phyloP scores from a whole-genome alignment of 345 rosid genomes.

The Stellera chamaejasme region DNA sequence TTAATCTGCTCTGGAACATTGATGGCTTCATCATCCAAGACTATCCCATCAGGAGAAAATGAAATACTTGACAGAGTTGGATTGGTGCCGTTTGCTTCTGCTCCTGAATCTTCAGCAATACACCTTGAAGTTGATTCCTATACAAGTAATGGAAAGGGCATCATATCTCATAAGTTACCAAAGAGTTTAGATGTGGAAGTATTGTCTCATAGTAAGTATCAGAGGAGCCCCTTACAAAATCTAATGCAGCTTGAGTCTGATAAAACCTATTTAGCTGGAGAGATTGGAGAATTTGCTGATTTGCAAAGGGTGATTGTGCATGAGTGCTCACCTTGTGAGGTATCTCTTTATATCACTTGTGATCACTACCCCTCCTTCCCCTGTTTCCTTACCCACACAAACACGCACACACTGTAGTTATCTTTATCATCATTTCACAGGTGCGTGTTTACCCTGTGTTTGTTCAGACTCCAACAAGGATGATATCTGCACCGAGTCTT shows the following conservation, averaged over 20 bases:
- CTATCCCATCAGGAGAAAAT: slow-evolving; percentile 16
- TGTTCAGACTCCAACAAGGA: slow-evolving; percentile 23
- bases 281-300: slow-evolving; percentile 19
- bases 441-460: slow-evolving; percentile 14
- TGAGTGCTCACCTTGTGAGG: slow-evolving; percentile 31
- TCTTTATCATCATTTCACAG: slow-evolving; percentile 12
- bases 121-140: slow-evolving; percentile 14
- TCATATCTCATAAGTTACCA: slow-evolving; percentile 17
- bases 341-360: slow-evolving; percentile 10
- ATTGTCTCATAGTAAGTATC: slow-evolving; percentile 20
- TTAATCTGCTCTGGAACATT: slow-evolving; percentile 14
- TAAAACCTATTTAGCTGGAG: slow-evolving; percentile 16
- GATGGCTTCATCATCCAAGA: slow-evolving; percentile 19
- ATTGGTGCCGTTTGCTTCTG: slow-evolving; percentile 4
- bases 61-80: slow-evolving; percentile 12
- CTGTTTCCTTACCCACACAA: too few relatives aligned
- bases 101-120: slow-evolving; percentile 14
- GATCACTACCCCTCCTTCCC: slow-evolving; percentile 9
- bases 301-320: slow-evolving; percentile 24
- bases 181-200: slow-evolving; percentile 25
- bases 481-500: slow-evolving; percentile 23
- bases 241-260: slow-evolving; percentile 24
- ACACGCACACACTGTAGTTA: too few relatives aligned
- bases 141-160: slow-evolving; percentile 13
- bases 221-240: slow-evolving; percentile 14